Evolutionary conservation across 2,329 filamentous ascomycete species (phyloP).

Genomic region (Phaeophleospora eucalypticola): DNA sequence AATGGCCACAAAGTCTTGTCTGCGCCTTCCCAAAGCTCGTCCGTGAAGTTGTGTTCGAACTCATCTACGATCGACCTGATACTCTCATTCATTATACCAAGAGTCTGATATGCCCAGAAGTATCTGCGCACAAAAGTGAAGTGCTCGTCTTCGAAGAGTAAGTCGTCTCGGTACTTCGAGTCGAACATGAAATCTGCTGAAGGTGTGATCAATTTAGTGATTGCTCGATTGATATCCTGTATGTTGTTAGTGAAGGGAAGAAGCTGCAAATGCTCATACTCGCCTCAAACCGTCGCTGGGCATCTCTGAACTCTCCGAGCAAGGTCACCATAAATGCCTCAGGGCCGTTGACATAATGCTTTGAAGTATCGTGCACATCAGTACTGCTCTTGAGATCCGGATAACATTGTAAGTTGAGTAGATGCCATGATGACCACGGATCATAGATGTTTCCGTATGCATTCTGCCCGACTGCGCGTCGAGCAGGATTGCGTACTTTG

Average conservation of each 20-base stretch:
- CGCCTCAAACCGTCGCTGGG: conserved; percentile 52
- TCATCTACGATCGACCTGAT: conserved; percentile 57
- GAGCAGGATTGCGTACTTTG: conserved; percentile 47
- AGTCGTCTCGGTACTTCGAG: conserved; percentile 51
- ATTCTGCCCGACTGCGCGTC: conserved; percentile 40
- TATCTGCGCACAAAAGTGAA: conserved; percentile 61
- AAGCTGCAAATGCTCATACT: background rate
- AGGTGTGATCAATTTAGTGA: conserved; percentile 57
- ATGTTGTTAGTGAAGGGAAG: background rate
- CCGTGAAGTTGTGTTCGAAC: conserved; percentile 55
- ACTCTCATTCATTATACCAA: conserved; percentile 57
- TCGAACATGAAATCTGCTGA: conserved; percentile 59
- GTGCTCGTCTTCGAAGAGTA: conserved; percentile 58
- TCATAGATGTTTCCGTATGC: conserved; percentile 54
- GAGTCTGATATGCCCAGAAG: conserved; percentile 60
- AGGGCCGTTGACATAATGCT: conserved; percentile 57
- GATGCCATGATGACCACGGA: conserved; percentile 58
- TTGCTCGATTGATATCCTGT: conserved; percentile 50
- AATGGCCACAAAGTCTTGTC: conserved; percentile 56
- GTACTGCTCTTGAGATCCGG: conserved; percentile 57
- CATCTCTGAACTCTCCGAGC: conserved; percentile 58
- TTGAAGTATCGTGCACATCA: conserved; percentile 52
- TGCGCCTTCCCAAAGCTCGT: conserved; percentile 55
- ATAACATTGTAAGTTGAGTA: conserved; percentile 56
- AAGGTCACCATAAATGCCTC: conserved; percentile 59